These are phyloP conservation scores for Flaveria brownii DNA, from an alignment of 129 eudicot genomes.

Conservation along the genomic window DNA sequence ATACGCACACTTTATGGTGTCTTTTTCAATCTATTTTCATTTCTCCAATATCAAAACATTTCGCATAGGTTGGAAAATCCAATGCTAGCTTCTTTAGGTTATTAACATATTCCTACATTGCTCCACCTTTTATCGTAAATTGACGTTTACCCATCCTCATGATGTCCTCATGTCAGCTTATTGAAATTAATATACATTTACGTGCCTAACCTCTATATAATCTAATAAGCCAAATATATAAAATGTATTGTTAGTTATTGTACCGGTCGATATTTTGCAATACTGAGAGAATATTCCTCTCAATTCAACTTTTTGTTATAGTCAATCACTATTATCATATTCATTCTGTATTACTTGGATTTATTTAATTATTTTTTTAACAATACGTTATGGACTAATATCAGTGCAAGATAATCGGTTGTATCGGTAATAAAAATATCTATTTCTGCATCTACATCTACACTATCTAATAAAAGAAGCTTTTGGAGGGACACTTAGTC, in stretches of 20 bases:
- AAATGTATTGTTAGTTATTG: not conserved
- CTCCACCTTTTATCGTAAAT: conserved; percentile 24
- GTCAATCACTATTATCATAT: not conserved
- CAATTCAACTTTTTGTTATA: conserved; percentile 3
- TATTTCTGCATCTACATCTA: no score
- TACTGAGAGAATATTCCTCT: conserved; percentile 8
- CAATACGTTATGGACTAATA: no score
- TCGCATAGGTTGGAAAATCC: conserved; percentile 13
- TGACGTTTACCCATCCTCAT: conserved; percentile 11
- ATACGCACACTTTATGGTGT: not conserved
- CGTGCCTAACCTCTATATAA: conserved; percentile 11
- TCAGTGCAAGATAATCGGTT: no score
- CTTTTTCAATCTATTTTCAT: conserved; percentile 25
- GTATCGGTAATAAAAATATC: not conserved
- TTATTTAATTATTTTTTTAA: not conserved
- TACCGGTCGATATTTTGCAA: not conserved
- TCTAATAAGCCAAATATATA: not conserved
- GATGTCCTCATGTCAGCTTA: not conserved
- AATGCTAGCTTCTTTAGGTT: conserved; percentile 20
- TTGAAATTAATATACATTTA: conserved; percentile 1
- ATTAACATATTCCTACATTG: conserved; percentile 18
- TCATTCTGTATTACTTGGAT: not conserved
- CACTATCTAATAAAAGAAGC: no score
- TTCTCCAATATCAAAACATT: not conserved
- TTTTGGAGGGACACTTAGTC: no score